Conservation (phyloP, 78 protist genomes). For the Mantamonas sphyraenae region DNA sequence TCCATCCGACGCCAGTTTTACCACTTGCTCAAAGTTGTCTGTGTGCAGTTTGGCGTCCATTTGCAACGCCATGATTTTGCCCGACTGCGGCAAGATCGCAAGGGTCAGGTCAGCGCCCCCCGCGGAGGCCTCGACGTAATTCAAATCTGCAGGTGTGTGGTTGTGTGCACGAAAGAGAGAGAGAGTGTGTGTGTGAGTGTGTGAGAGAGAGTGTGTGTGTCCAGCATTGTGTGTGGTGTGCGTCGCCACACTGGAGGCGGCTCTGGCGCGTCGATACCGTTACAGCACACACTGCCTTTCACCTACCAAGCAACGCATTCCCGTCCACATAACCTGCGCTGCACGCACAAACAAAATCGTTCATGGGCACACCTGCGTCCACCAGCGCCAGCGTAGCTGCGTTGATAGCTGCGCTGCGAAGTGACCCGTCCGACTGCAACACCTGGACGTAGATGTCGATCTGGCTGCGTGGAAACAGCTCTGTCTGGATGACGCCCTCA, state of each 20-base stretch:
- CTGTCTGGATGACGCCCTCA: conserved; percentile 49
- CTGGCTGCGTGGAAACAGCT: conserved; percentile 73
- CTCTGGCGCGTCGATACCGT: not conserved
- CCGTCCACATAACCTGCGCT: conserved; percentile 59
- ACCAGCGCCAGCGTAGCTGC: conserved; percentile 87
- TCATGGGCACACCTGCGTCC: conserved; percentile 88
- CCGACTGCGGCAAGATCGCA: conserved; percentile 49
- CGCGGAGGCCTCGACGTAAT: conserved; percentile 53
- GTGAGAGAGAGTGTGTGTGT: no score
- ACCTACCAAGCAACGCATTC: conserved; percentile 19
- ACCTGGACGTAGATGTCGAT: conserved; percentile 77
- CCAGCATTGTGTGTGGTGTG: not conserved
- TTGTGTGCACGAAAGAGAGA: not conserved
- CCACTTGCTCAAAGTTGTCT: conserved; percentile 49
- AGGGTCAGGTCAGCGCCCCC: conserved; percentile 62
- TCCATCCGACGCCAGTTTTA: not conserved
- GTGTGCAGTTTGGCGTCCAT: conserved; percentile 52
- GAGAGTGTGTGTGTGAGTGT: no score
- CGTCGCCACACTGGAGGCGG: not conserved
- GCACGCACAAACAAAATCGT: conserved; percentile 60
- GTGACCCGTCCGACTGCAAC: conserved; percentile 89
- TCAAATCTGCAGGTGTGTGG: conserved; percentile 38
- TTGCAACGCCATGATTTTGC: conserved; percentile 37
- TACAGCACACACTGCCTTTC: no score
- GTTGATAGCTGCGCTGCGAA: conserved; percentile 56